Evolutionary conservation across 208 protist genomes (phyloP).

Genomic region (Crithidia fasciculata): DNA sequence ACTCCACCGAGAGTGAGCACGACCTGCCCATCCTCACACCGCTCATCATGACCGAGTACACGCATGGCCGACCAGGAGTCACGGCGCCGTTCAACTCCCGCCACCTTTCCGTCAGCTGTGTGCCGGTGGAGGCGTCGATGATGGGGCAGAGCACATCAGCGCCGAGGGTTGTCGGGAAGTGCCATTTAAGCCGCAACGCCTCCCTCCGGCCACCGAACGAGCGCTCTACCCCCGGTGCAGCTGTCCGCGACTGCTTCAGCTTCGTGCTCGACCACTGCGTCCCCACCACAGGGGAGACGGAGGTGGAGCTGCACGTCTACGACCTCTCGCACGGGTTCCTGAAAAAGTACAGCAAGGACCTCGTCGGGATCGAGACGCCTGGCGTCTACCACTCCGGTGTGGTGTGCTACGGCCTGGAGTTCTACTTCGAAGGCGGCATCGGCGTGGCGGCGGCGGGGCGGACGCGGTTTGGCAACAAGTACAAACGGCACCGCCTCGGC

Average conservation of each 20-base stretch:
- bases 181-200: not conserved
- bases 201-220: conserved; percentile 31
- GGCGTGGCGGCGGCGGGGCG: conserved; percentile 42
- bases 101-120: conserved; percentile 19
- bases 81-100: conserved; percentile 7
- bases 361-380: conserved; percentile 76
- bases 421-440: conserved; percentile 95
- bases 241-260: conserved; percentile 37
- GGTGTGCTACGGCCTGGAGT: conserved; percentile 93
- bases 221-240: conserved; percentile 24
- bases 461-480: conserved; percentile 87
- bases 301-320: conserved; percentile 87
- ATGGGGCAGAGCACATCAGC: not conserved
- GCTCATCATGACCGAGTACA: conserved; percentile 10
- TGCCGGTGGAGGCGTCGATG: conserved; percentile 9
- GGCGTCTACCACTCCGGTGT: conserved; percentile 93
- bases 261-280: conserved; percentile 37
- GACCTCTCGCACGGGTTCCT: conserved; percentile 89
- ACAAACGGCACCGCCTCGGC: conserved; percentile 57
- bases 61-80: not conserved
- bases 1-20: not conserved
- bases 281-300: conserved; percentile 1
- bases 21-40: not conserved
- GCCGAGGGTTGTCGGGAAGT: not conserved
- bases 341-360: conserved; percentile 43